Evolutionary conservation across 345 rosid species (phyloP), one percentile per base, ranked within the genome.

Genomic region (Aethionema arabicum): DNA sequence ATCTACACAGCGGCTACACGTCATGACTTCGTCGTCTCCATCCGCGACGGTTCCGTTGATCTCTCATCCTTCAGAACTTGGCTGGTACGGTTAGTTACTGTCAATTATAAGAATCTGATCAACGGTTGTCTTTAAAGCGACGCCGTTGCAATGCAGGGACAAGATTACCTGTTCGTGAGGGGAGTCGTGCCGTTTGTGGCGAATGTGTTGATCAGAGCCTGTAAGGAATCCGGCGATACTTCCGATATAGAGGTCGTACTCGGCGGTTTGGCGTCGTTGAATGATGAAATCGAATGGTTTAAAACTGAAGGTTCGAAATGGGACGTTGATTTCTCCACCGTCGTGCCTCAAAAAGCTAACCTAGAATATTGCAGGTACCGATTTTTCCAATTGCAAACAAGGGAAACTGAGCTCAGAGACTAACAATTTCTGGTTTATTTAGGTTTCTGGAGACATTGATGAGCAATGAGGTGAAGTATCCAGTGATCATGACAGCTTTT

Each of bases 91-190:
- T 44, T 21, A 50, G 0, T 43, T 5, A 13, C 15, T 13, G 4
- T 30, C 36, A 15, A 16, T 31, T 10, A 2, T n/a, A 56, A 42
- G 32, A 43, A 31, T 30, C 6, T 39, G 30, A 31, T 42, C 21
- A 44, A n/a, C 30, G 8, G 43, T 0, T 33, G 42, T 46, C 8
- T 15, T 37, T 30, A 9, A 6, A 44, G 38, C 29, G 55, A 21
- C 8, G 50, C 2, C n/a, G 41, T 14, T 40, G 37, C 32, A 30
- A 48, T 78, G 30, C 87, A 89, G 96, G 95, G 77, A 32, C 97
- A 92, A 74, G 97, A 92, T 69, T 92, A 86, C 65, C 8, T 81
- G 50, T 92, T 89, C 56, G 93, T 89, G 11, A 89, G 90, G 39
- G 77, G 75, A n/a, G 87, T 85, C 58, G 82, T 77, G 14, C 79